Evolutionary conservation across 768 basidiomycete genomes (phyloP), one percentile per base, ranked within the genome.

Genomic region (Termitomyces sp.): DNA sequence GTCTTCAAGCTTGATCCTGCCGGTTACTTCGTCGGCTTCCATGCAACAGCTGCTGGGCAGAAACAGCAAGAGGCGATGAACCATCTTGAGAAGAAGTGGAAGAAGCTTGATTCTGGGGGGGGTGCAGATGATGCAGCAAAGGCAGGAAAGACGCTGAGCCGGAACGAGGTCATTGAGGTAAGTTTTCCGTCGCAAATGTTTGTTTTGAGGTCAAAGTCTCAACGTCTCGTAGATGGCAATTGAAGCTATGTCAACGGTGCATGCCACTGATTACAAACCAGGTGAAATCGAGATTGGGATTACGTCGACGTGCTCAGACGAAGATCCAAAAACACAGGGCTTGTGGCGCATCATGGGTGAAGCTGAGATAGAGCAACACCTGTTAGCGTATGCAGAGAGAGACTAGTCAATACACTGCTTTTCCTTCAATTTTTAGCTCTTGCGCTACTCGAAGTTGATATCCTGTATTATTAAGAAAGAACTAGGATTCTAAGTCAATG

Each of bases 11-110:
- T 98, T 55, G 97, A 99, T 70, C 97, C 97, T 12, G 97, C 97
- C 2, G 97, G 97, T 5, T 98, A 97, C 76, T 99, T 95, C 71
- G 93, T 97, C 48, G 97, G 97, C 0, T 98, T 95, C 79, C 95
- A 98, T 66, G 97, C 97, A 9, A 96, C 96, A 2, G 87, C 96
- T 0, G 89, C 95, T 2, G 97, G 97, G 0, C 90, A 92, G 72
- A 98, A 99, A 68, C 97, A 98, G 68, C 96, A 97, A 69, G 97
- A 99, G 70, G 95, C 93, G 1, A 97, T 95, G 87, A 98, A 98
- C 72, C 91, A 94, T 69, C 80, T 99, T 47, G 97, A 99, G 78
- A 98, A 98, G 79, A 93, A 93, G 72, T 98, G 94, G 95, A 99
- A 98, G 80, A 94, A 94, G 72, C 78, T 94, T 33, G 88, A 92